These are phyloP conservation scores for Discostella pseudostelligera DNA, from an alignment of 108 stramenopile genomes.

Conservation along the genomic window DNA sequence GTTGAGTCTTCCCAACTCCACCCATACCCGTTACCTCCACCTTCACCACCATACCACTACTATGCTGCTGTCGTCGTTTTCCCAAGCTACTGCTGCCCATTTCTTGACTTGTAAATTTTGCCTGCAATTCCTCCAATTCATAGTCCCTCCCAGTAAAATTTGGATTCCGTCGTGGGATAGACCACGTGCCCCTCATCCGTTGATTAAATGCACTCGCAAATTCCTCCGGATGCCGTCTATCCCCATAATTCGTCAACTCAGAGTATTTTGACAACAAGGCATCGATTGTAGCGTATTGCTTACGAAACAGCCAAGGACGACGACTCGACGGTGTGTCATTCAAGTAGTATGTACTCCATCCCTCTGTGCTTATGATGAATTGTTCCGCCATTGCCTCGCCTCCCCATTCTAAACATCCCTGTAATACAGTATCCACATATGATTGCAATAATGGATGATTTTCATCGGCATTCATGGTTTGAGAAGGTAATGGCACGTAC, in stretches of 20 bases:
- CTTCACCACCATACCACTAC: slow-evolving; percentile 23
- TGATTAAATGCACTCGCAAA: slow-evolving; percentile 62
- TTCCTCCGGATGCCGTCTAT: slow-evolving; percentile 67
- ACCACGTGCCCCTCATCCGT: slow-evolving; percentile 56
- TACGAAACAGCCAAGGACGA: slow-evolving; percentile 68
- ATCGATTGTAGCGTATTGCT: slow-evolving; percentile 66
- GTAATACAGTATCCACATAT: slow-evolving; percentile 73
- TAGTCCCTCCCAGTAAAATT: slow-evolving; percentile 60
- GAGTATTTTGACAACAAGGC: slow-evolving; percentile 45
- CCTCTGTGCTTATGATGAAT: slow-evolving; percentile 56
- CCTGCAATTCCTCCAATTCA: slow-evolving; percentile 40
- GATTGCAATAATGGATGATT: slow-evolving; percentile 68
- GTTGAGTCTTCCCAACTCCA: slow-evolving; percentile 47
- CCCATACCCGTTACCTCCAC: slow-evolving; percentile 64
- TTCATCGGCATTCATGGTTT: slow-evolving; percentile 50
- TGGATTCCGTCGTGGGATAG: slow-evolving; percentile 52
- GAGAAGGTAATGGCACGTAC: slow-evolving; percentile 53
- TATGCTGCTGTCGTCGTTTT: too few species aligned
- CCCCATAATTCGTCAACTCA: slow-evolving; percentile 48
- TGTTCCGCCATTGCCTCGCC: slow-evolving; percentile 59
- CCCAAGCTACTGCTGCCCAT: slow-evolving; percentile 8
- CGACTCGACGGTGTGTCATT: slow-evolving; percentile 68
- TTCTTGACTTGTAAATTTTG: slow-evolving; percentile 38
- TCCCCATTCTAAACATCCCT: slow-evolving; percentile 77
- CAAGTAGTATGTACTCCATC: slow-evolving; percentile 63